Percentiles rank a stretch among this genome's conserved stretches.
These are phyloP conservation scores for Afroboletus lepidellus DNA, from an alignment of 1,284 basidiomycete genomes.

Conservation along the genomic window DNA sequence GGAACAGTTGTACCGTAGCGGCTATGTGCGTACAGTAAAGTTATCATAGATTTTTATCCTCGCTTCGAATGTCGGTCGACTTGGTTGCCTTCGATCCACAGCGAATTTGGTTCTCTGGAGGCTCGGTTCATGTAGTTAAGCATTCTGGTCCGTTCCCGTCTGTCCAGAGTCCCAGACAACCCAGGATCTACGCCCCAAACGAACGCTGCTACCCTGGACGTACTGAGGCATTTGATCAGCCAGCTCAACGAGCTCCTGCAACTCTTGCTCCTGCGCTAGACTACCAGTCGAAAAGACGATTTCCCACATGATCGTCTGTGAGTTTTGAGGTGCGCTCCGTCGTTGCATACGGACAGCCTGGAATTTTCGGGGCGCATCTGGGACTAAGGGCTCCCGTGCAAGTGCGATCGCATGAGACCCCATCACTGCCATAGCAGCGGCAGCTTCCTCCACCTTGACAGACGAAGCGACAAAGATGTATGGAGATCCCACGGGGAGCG, in stretches of 20 bases:
- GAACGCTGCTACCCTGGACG: constrained; percentile 1
- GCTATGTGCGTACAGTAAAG: constrained; percentile 1
- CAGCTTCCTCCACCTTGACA: constrained; percentile 7
- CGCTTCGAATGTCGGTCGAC: too few relatives aligned
- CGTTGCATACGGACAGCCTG: constrained; percentile 25
- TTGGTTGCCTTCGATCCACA: too few relatives aligned
- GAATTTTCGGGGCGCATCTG: constrained; percentile 7
- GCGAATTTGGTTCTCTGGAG: too few relatives aligned
- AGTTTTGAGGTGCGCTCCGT: neutral
- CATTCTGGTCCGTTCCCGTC: too few relatives aligned
- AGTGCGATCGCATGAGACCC: constrained; percentile 27
- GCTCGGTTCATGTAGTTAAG: too few relatives aligned
- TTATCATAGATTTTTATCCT: constrained; percentile 10
- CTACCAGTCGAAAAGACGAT: constrained; percentile 17
- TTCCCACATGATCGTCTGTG: constrained; percentile 5
- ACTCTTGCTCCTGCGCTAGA: constrained; percentile 12
- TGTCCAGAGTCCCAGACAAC: constrained; percentile 21
- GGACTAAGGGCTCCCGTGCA: constrained; percentile 8
- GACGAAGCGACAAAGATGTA: constrained; percentile 26
- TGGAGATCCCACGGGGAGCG: constrained; percentile 10
- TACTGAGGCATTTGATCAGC: neutral
- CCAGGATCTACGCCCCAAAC: constrained; percentile 16
- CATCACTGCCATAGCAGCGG: constrained; percentile 26
- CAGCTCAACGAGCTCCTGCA: constrained; percentile 17
- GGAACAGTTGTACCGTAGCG: constrained; percentile 14